These are phyloP conservation scores for Colletotrichum plurivorum DNA, from an alignment of 2,329 filamentous ascomycete species.

Conservation along the genomic window DNA sequence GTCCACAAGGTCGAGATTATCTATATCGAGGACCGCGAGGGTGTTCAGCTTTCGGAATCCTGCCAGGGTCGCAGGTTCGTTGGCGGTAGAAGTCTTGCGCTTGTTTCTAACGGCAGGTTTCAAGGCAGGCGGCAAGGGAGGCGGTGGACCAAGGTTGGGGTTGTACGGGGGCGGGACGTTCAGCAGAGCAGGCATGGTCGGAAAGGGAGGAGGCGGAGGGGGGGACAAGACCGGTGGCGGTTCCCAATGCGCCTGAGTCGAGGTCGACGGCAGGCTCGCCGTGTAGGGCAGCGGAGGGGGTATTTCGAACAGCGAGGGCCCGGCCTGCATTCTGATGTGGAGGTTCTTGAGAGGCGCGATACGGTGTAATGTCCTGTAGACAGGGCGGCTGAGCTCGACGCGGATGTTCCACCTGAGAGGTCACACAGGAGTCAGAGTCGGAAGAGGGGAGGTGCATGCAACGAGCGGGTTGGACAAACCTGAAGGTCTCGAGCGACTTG, in stretches of 20 bases:
- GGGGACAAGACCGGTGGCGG: slow-evolving; percentile 39
- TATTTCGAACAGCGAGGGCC: slow-evolving; percentile 66
- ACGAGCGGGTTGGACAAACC: slow-evolving; percentile 53
- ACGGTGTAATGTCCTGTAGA: slow-evolving; percentile 70
- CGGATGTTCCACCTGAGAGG: slow-evolving; percentile 72
- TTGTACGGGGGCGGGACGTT: slow-evolving; percentile 32
- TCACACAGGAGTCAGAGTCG: slow-evolving; percentile 6
- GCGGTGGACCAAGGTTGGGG: slow-evolving; percentile 42
- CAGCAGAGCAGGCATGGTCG: slow-evolving; percentile 29
- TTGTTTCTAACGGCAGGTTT: slow-evolving; percentile 54
- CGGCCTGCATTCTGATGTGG: slow-evolving; percentile 71
- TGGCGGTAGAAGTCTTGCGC: slow-evolving; percentile 50
- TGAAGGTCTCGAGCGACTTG: slow-evolving; percentile 68
- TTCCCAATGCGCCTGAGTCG: slow-evolving; percentile 39
- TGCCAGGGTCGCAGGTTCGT: slow-evolving; percentile 68
- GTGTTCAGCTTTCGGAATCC: slow-evolving; percentile 69
- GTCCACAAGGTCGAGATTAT: slow-evolving; percentile 67
- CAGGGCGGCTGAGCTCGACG: slow-evolving; percentile 71
- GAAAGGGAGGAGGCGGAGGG: slow-evolving; percentile 41
- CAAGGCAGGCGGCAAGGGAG: slow-evolving; percentile 50
- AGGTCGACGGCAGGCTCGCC: slow-evolving; percentile 40
- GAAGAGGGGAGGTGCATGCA: too few relatives aligned
- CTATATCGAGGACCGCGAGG: slow-evolving; percentile 72
- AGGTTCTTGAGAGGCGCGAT: slow-evolving; percentile 67
- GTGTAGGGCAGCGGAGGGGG: slow-evolving; percentile 62